Percentiles rank a stretch among this genome's conserved stretches.
Evolutionary conservation across 1,284 basidiomycete genomes (phyloP).

Genomic region (Ustilago lituana): DNA sequence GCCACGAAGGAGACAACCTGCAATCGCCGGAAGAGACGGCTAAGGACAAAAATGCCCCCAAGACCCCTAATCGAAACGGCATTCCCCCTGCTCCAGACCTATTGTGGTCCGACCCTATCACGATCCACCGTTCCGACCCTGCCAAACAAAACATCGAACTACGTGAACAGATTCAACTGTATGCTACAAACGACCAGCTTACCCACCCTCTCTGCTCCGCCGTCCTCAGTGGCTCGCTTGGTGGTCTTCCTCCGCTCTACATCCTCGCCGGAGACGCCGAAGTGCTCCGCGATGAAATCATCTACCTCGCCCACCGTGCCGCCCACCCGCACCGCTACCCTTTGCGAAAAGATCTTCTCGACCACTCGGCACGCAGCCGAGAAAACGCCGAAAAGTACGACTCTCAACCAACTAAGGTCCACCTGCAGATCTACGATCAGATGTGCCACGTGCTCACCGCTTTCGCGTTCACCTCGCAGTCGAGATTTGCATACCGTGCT

Average conservation of each 20-base stretch:
- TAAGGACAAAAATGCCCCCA: not conserved
- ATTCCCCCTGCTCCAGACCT: conserved; percentile 44
- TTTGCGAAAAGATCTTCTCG: conserved; percentile 73
- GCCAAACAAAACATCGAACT: conserved; percentile 43
- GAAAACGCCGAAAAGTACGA: conserved; percentile 64
- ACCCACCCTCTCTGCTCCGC: conserved; percentile 88
- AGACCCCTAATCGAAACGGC: not conserved
- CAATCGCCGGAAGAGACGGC: not conserved
- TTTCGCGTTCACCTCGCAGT: conserved; percentile 68
- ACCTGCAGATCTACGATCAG: conserved; percentile 76
- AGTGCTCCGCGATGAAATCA: conserved; percentile 86
- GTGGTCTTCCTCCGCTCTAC: conserved; percentile 86
- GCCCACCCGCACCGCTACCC: conserved; percentile 82
- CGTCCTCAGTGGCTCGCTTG: conserved; percentile 78
- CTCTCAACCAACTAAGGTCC: conserved; percentile 81
- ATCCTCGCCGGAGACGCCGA: conserved; percentile 87
- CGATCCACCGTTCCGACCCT: conserved; percentile 25
- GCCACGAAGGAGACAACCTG: conserved; percentile 18
- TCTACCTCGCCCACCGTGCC: conserved; percentile 87
- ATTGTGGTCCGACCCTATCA: conserved; percentile 51
- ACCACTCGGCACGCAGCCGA: conserved; percentile 68
- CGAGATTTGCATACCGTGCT: conserved; percentile 68
- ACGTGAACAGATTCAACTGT: conserved; percentile 81
- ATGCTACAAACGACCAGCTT: conserved; percentile 84
- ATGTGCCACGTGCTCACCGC: conserved; percentile 70